Base-by-base conservation (phyloP, 2,329 filamentous ascomycete species). In the Hysterium pulicare region DNA sequence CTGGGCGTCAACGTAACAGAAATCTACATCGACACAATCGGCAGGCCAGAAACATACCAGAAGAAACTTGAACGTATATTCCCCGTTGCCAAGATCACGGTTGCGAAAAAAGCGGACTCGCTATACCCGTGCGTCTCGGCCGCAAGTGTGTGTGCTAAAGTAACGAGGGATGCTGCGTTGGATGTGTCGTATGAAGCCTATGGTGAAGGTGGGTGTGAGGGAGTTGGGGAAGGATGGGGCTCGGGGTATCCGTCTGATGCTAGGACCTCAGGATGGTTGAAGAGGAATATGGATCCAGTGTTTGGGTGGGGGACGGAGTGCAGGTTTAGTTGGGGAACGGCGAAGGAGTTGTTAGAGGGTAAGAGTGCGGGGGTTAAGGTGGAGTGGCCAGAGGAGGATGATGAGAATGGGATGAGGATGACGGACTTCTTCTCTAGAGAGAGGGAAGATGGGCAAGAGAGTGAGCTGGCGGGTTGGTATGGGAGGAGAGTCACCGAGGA, bases 231-330 rank as follows among this genome's bases (percentile, higher is more conserved):
- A 13, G 74, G 71, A 4, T 96, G 93, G 90, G 93, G 93, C 1
- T 95, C 88, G 1, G 93, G 93, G 1, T 98, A 98, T 64, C 93
- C 93, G 0, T 89, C 86, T 1, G 93, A 98, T 68, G 82, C 77
- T 16, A 79, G 86, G 48, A 95, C 90, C 55, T 81, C 85, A 2
- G 67, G 71, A 11, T 98, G 93, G 91, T 65, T 98, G 61, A 87
- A 83, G 69, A 72, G 72, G 30, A 93, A 91, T 51, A 91, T 96
- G 83, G 84, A 98, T 60, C 87, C 88, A 2, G 71, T 97, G 1
- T 98, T 97, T 71, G 93, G 93, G 11, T 98, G 93, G 91, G 90
- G 91, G 0, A 79, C 79, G 19, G 90, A 97, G 69, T 95, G 89
- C 63, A 78, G 93, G 4, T 97, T 96, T 61, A 95, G 90, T 60